Evolutionary conservation across 768 basidiomycete species (phyloP).

Genomic region (Pleurotus citrinopileatus): DNA sequence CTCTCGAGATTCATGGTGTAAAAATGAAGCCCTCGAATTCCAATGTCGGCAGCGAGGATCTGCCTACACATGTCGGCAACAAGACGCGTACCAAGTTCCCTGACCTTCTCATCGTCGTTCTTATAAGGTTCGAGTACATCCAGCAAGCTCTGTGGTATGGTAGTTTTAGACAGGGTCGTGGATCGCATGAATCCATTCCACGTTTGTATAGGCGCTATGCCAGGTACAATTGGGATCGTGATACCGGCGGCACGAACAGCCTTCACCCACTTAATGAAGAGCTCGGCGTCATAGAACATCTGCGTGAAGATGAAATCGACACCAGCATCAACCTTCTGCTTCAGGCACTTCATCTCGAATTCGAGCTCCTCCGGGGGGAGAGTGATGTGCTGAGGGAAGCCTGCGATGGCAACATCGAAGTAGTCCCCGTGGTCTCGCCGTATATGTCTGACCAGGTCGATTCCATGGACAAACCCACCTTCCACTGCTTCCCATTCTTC

Average conservation of each 20-base stretch:
- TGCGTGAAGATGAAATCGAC: slow-evolving; percentile 96
- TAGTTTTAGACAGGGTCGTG: slow-evolving; percentile 72
- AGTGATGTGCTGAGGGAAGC: slow-evolving; percentile 82
- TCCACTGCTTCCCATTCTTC: slow-evolving; percentile 92
- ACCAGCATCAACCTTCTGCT: slow-evolving; percentile 89
- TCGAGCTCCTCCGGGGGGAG: slow-evolving; percentile 72
- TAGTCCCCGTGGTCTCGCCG: slow-evolving; percentile 81
- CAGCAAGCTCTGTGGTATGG: slow-evolving; percentile 73
- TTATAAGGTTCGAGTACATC: slow-evolving; percentile 83
- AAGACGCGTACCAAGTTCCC: slow-evolving; percentile 89
- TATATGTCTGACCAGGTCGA: slow-evolving; percentile 91
- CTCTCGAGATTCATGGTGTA: slow-evolving; percentile 98
- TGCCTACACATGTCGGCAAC: slow-evolving; percentile 92
- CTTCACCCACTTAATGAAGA: slow-evolving; percentile 92
- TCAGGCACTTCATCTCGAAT: slow-evolving; percentile 80
- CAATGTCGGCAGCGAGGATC: slow-evolving; percentile 77
- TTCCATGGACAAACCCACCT: slow-evolving; percentile 85
- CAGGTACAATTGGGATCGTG: slow-evolving; percentile 86
- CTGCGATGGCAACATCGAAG: slow-evolving; percentile 93
- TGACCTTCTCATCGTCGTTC: slow-evolving; percentile 90
- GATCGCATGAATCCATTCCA: slow-evolving; percentile 93
- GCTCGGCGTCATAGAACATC: slow-evolving; percentile 93
- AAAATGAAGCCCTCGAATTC: slow-evolving; percentile 88
- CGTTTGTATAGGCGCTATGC: slow-evolving; percentile 94
- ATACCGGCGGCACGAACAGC: slow-evolving; percentile 82